These are phyloP conservation scores for Euphorbia corollata DNA, from an alignment of 441 rosid species.

Conservation along the genomic window DNA sequence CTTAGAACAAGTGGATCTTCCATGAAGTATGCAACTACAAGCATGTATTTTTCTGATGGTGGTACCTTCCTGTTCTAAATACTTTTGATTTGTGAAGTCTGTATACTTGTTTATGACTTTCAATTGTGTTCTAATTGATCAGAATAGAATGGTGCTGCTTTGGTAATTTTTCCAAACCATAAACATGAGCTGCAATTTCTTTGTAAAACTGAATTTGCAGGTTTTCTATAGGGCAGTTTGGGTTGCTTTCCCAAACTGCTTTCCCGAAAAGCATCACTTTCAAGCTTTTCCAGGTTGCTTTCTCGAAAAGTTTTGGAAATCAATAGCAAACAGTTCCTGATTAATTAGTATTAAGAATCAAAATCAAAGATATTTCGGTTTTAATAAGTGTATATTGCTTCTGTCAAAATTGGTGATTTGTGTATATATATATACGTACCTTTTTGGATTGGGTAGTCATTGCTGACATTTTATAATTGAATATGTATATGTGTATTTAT, in stretches of 20 bases:
- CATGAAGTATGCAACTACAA: slow-evolving; percentile 3
- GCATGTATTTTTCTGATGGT: not conserved
- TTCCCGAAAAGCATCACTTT: no score
- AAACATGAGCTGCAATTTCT: not conserved
- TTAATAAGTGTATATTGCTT: not conserved
- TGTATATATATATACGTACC: not conserved
- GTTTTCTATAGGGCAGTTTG: no score
- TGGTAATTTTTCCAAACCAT: not conserved
- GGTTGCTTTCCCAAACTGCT: no score
- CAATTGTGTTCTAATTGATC: not conserved
- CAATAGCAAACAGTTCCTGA: no score
- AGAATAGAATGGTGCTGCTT: not conserved
- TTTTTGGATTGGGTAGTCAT: slow-evolving; percentile 3
- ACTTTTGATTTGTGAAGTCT: not conserved
- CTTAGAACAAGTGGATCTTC: not conserved
- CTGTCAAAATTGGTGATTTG: not conserved
- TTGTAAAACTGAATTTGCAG: not conserved
- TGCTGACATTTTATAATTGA: not conserved
- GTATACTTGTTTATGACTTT: not conserved
- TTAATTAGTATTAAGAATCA: no score
- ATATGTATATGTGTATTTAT: not conserved
- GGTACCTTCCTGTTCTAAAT: not conserved
- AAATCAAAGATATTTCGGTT: not conserved
- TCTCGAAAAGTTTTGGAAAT: no score
- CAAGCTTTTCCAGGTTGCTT: no score